phyloP scores from a whole-genome alignment of 2,329 filamentous ascomycete genomes.

The Colletotrichum sp. region DNA sequence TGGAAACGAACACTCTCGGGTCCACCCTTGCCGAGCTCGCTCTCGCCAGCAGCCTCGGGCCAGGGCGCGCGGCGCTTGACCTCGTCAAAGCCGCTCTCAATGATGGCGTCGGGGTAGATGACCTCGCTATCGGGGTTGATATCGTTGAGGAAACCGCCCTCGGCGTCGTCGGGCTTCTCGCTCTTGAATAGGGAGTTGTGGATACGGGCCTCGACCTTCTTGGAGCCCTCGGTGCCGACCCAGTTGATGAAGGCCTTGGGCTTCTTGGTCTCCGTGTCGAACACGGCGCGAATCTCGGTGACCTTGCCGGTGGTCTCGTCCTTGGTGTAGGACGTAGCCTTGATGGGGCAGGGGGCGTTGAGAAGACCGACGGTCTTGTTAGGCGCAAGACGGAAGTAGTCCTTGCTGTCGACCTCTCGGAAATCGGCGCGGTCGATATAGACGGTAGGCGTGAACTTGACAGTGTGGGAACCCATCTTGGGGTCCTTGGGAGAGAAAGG shows the following conservation, averaged over 20 bases:
- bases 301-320: conserved; percentile 69
- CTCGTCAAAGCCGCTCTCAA: conserved; percentile 85
- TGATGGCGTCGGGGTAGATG: conserved; percentile 77
- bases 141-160: conserved; percentile 82
- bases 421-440: conserved; percentile 89
- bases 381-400: conserved; percentile 82
- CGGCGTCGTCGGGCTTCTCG: conserved; percentile 77
- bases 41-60: conserved; percentile 80
- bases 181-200: conserved; percentile 88
- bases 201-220: conserved; percentile 76
- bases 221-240: conserved; percentile 72
- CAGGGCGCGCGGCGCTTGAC: conserved; percentile 76
- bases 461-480: conserved; percentile 64
- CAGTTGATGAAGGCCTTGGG: conserved; percentile 91
- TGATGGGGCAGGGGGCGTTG: conserved; percentile 74
- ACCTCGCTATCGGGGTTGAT: conserved; percentile 85
- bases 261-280: conserved; percentile 73
- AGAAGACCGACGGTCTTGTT: conserved; percentile 79
- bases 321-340: conserved; percentile 72
- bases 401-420: conserved; percentile 73
- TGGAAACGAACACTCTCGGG: conserved; percentile 87
- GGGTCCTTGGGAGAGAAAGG: conserved; percentile 87
- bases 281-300: conserved; percentile 65
- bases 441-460: conserved; percentile 75
- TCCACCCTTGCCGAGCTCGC: conserved; percentile 63